Evolutionary conservation across 768 basidiomycete species (phyloP), one percentile per base, ranked within the genome.

Genomic region (Podaxis carcinomalis): DNA sequence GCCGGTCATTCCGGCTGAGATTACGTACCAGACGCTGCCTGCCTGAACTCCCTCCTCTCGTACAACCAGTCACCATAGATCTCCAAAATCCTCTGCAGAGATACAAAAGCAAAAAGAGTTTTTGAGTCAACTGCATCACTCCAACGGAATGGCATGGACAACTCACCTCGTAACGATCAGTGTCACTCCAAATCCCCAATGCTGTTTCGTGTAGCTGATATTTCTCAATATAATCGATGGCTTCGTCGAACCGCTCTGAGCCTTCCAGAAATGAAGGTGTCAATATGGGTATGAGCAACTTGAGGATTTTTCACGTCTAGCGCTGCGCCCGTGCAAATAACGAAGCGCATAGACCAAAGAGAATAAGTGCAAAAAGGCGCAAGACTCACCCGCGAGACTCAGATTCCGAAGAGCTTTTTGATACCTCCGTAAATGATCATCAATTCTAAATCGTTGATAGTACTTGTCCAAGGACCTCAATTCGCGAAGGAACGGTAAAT

Each of bases 401-500:
- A 99, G 78, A 70, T 94, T 89, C 47, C 69, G 72, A 57, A 99
- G 73, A 2, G 96, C 96, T 57, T 81, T 89, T 52, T 80, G 78
- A 65, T 90, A 75, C 35, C 92, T 83, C 69, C 85, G 86, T 42
- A 98, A 81, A 70, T 98, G 87, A 68, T 98, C 94, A 68, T 99
- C 95, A 61, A 99, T 98, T 65, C 83, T 83, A 77, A 92, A 97
- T 49, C 85, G 77, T 66, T 98, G 95, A 67, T 96, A 92, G 68
- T 85, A 82, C 61, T 83, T 84, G 49, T 93, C 90, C 66, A 93
- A 73, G 0, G 88, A 81, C 19, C 92, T 85, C 6, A 99, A 80
- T 65, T 96, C 93, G 7, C 93, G 86, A 35, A 99, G 81, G 85
- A 99, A 98, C 0, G 97, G 97, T 0, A 99, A 84, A 68, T 99